Conservation (phyloP, 2,329 filamentous ascomycete genomes). For the Penicillium sp. region DNA sequence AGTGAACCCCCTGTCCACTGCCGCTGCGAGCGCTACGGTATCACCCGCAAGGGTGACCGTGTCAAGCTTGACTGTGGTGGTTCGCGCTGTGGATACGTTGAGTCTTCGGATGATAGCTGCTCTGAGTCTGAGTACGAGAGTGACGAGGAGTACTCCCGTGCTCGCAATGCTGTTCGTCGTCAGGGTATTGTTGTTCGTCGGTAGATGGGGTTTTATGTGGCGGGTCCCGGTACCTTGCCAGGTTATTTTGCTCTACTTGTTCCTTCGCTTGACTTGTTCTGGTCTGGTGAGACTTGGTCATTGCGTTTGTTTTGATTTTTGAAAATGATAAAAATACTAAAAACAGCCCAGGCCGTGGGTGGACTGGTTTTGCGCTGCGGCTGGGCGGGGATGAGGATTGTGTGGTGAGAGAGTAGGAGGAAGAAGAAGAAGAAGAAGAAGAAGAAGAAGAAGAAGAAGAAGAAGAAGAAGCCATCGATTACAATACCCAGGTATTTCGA, state of each 20-base stretch:
- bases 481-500: constrained; percentile 5
- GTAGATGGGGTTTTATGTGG: constrained; percentile 21
- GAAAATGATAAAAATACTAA: constrained; percentile 10
- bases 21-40: constrained; percentile 94
- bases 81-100: constrained; percentile 71
- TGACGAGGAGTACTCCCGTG: constrained; percentile 42
- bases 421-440: not conserved
- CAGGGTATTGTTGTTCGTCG: constrained; percentile 43
- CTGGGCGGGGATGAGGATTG: constrained; percentile 20
- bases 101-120: constrained; percentile 9
- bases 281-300: constrained; percentile 13
- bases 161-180: constrained; percentile 36
- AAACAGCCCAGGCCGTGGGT: constrained; percentile 21
- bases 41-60: constrained; percentile 87
- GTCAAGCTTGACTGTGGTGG: constrained; percentile 97
- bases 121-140: constrained; percentile 27
- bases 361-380: constrained; percentile 20
- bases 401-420: not conserved
- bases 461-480: constrained; percentile 18
- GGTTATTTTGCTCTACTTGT: not conserved
- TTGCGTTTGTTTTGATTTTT: constrained; percentile 15
- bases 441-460: not conserved
- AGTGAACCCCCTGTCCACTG: constrained; percentile 65
- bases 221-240: not conserved
- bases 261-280: constrained; percentile 8